A percentile compares a stretch with the other conserved stretches of the same genome.
These are phyloP conservation scores for Endocalyx cinctus DNA, from an alignment of 2,329 filamentous ascomycete genomes.

Conservation along the genomic window DNA sequence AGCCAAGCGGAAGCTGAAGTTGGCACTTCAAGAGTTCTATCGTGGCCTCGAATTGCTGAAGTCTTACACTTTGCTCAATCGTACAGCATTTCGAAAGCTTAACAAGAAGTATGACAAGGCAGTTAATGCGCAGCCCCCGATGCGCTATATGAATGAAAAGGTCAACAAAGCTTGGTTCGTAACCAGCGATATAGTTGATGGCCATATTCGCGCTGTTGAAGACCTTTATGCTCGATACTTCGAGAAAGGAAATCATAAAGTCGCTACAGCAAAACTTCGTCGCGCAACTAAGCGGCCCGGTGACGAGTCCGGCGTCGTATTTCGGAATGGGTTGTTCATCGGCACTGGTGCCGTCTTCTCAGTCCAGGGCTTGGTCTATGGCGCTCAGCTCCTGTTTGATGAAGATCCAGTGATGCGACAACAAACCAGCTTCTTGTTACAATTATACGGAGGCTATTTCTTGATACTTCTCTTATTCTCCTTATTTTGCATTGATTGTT, in stretches of 20 bases:
- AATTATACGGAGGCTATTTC: conserved; percentile 93
- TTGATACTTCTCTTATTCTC: conserved; percentile 74
- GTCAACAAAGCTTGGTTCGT: conserved; percentile 91
- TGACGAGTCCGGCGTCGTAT: conserved; percentile 54
- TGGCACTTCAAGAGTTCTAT: conserved; percentile 90
- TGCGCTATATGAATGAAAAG: conserved; percentile 84
- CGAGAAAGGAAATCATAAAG: conserved; percentile 86
- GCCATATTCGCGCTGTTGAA: conserved; percentile 74
- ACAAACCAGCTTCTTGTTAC: conserved; percentile 66
- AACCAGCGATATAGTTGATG: conserved; percentile 78
- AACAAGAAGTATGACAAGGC: conserved; percentile 99
- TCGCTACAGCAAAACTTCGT: conserved; percentile 82
- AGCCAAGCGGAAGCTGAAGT: conserved; percentile 87
- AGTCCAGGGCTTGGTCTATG: conserved; percentile 62
- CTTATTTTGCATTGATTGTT: conserved; percentile 82
- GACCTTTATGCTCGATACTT: conserved; percentile 95
- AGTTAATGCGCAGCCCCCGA: conserved; percentile 69
- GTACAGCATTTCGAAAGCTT: conserved; percentile 92
- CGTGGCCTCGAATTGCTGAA: conserved; percentile 87
- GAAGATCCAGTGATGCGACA: conserved; percentile 42
- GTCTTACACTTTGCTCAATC: conserved; percentile 83
- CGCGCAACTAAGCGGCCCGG: conserved; percentile 58
- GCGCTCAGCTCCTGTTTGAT: conserved; percentile 46
- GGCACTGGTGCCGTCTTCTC: conserved; percentile 63
- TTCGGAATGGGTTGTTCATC: conserved; percentile 61